phyloP scores from a whole-genome alignment of 2,329 filamentous ascomycete genomes.

The Ophiostoma pallidulum region DNA sequence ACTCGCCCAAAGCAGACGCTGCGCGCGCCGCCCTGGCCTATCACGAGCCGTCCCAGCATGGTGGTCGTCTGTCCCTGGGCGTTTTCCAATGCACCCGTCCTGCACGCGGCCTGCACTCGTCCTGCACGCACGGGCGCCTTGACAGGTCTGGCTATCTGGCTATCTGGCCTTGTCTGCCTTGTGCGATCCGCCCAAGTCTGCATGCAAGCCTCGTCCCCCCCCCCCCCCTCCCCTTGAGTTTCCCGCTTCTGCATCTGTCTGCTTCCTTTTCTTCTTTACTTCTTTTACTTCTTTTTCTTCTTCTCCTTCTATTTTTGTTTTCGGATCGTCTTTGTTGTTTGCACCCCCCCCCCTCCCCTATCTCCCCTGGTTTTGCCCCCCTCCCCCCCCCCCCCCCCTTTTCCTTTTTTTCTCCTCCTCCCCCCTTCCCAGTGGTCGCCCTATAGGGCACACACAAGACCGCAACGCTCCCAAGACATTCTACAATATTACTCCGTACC shows the following conservation, averaged over 20 bases:
- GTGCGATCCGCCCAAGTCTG: background rate
- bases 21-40: slow-evolving; percentile 5
- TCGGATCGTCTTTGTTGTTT: background rate
- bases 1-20: slow-evolving; percentile 9
- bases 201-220: too few species aligned
- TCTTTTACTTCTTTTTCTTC: background rate
- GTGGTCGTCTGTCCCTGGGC: slow-evolving; percentile 1
- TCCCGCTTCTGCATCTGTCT: background rate
- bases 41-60: slow-evolving; percentile 6
- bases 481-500: too few species aligned
- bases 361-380: background rate
- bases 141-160: too few species aligned
- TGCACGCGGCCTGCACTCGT: too few species aligned
- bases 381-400: background rate
- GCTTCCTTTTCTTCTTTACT: background rate
- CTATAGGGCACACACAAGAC: slow-evolving; percentile 9
- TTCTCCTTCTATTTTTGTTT: background rate
- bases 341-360: background rate
- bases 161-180: too few species aligned
- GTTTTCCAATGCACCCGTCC: background rate
- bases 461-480: background rate
- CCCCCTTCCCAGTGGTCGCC: slow-evolving; percentile 13
- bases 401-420: background rate
- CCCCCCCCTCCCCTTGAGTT: background rate
- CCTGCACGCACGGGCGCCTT: too few species aligned